phyloP scores from a whole-genome alignment of 805 yeast genomes.

The Metschnikowia borealis region DNA sequence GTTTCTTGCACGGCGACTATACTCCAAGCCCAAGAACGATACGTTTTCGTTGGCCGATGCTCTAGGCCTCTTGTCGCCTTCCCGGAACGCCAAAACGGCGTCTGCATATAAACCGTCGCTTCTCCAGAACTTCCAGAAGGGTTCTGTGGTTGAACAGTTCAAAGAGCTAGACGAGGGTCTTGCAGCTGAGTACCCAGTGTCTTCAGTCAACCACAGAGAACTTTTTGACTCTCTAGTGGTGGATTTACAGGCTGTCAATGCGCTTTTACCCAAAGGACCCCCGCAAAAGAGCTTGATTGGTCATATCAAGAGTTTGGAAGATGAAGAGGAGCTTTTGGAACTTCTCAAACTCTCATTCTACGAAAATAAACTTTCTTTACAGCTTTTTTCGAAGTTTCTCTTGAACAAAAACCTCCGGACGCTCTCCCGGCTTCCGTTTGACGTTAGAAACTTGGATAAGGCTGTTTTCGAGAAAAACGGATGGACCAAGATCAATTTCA shows the following conservation, averaged over 20 bases:
- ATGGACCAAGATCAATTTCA: constrained; percentile 21
- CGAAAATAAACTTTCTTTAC: constrained; percentile 25
- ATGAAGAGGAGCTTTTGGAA: constrained; percentile 21
- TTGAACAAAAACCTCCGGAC: constrained; percentile 22
- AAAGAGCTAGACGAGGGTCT: constrained; percentile 8
- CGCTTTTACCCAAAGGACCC: constrained; percentile 6
- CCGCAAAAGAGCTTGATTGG: constrained; percentile 16
- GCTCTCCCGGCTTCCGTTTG: constrained; percentile 17
- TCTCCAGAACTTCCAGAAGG: constrained; percentile 28
- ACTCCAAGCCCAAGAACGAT: constrained; percentile 8
- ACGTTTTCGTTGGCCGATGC: constrained; percentile 30
- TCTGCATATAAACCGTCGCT: constrained; percentile 31
- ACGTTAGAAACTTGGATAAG: constrained; percentile 18
- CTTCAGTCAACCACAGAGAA: constrained; percentile 9
- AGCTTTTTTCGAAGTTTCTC: constrained; percentile 24
- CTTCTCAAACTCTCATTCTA: constrained; percentile 22
- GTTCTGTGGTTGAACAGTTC: constrained; percentile 30
- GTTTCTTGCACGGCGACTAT: constrained; percentile 1
- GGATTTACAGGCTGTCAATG: constrained; percentile 19
- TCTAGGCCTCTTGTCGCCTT: constrained; percentile 30
- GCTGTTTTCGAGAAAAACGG: constrained; percentile 19
- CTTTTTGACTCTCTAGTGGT: constrained; percentile 22
- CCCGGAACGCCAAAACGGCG: constrained; percentile 8
- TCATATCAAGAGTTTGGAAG: constrained; percentile 17
- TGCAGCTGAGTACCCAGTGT: constrained; percentile 1